Evolutionary conservation across 139 green algal species (phyloP), one percentile per base, ranked within the genome.

Genomic region (Chlamydomonas eustigma): DNA sequence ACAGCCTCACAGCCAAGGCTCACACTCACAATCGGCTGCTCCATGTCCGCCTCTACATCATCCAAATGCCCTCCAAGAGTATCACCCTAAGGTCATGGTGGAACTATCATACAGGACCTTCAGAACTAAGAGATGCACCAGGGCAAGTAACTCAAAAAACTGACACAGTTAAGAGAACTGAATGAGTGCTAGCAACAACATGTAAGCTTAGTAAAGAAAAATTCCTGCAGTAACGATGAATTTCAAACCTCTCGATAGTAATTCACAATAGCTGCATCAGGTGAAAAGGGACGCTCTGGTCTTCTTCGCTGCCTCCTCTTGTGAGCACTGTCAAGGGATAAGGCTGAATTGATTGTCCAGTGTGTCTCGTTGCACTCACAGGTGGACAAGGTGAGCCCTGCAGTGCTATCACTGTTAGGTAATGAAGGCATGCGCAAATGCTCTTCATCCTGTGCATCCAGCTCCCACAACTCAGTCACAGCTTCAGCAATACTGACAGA

Each of bases 261-360:
- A 72, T 98, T 98, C 24, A 98, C 81, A 2, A 98, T 78, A 0
- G 94, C 93, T 1, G 88, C 93, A 82, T 98, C 87, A 0, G 93
- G 90, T 12, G 39, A 22, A 37, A 91, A 97, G 1, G 31, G 50
- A 35, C 58, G 58, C 25, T 24, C 58, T 34, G 58, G 25, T n/a
- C n/a, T n/a, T n/a, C n/a, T n/a, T n/a, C n/a, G n/a, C n/a, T n/a
- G n/a, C n/a, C n/a, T n/a, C n/a, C n/a, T n/a, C n/a, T n/a, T n/a
- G n/a, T n/a, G n/a, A n/a, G n/a, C n/a, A n/a, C n/a, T n/a, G n/a
- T n/a, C n/a, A n/a, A n/a, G n/a, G n/a, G n/a, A n/a, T n/a, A n/a
- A n/a, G n/a, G n/a, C n/a, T n/a, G n/a, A n/a, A n/a, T n/a, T n/a
- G n/a, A n/a, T n/a, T n/a, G n/a, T n/a, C n/a, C n/a, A n/a, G n/a